A percentile compares a stretch with the other conserved stretches of the same genome.
These are phyloP conservation scores for Rostrohypoxylon terebratum DNA, from an alignment of 495 filamentous ascomycete species.

Conservation along the genomic window DNA sequence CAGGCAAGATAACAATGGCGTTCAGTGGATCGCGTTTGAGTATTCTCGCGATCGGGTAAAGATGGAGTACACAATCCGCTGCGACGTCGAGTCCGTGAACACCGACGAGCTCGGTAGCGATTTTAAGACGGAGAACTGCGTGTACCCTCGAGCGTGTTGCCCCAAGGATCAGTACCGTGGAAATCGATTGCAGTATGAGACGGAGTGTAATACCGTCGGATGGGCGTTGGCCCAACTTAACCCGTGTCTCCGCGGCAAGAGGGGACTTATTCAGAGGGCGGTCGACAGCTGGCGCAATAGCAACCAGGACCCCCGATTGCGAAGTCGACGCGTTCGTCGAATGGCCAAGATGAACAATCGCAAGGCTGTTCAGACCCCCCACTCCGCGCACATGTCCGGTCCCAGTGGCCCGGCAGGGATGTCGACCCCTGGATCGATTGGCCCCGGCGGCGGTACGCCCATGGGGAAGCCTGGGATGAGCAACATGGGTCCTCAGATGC, in stretches of 20 bases:
- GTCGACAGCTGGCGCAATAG: slow-evolving; percentile 99
- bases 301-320: slow-evolving; percentile 91
- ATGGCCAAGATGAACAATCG: slow-evolving; percentile 95
- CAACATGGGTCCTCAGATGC: slow-evolving; percentile 68
- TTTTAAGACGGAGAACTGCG: slow-evolving; percentile 98
- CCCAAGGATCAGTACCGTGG: slow-evolving; percentile 95
- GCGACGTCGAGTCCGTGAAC: slow-evolving; percentile 96
- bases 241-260: slow-evolving; percentile 87
- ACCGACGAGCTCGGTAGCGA: slow-evolving; percentile 84
- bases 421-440: slow-evolving; percentile 58
- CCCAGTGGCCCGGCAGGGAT: slow-evolving; percentile 67
- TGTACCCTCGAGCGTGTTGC: slow-evolving; percentile 95
- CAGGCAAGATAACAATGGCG: slow-evolving; percentile 93
- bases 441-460: slow-evolving; percentile 58
- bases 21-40: slow-evolving; percentile 99
- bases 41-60: slow-evolving; percentile 98
- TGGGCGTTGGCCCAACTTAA: slow-evolving; percentile 97
- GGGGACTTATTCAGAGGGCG: slow-evolving; percentile 94
- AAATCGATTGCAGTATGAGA: slow-evolving; percentile 95
- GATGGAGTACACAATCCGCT: slow-evolving; percentile 99
- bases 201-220: slow-evolving; percentile 97
- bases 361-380: slow-evolving; percentile 68
- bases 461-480: slow-evolving; percentile 68
- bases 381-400: slow-evolving; percentile 60
- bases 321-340: slow-evolving; percentile 89